Evolutionary conservation across 495 filamentous ascomycete genomes (phyloP).

Genomic region (Immersiella caudata): DNA sequence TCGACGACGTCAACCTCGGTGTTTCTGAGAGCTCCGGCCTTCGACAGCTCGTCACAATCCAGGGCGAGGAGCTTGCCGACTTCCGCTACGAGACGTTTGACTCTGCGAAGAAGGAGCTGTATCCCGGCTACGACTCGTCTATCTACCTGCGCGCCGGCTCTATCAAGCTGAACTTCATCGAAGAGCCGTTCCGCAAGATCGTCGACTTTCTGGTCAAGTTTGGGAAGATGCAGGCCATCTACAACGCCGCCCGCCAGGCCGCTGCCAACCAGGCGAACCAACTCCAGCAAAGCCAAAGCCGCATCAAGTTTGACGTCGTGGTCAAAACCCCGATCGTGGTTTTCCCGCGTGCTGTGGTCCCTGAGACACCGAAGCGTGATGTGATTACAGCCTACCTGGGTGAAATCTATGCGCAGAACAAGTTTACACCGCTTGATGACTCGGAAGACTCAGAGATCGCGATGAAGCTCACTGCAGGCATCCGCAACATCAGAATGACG

Average conservation of each 20-base stretch:
- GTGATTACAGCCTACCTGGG: slow-evolving; percentile 89
- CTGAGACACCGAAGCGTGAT: slow-evolving; percentile 64
- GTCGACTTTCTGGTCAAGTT: slow-evolving; percentile 98
- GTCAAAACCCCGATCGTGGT: slow-evolving; percentile 95
- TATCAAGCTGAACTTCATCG: slow-evolving; percentile 92
- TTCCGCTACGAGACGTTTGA: slow-evolving; percentile 98
- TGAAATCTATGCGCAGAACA: slow-evolving; percentile 95
- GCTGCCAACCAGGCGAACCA: slow-evolving; percentile 94
- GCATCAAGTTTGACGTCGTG: slow-evolving; percentile 90
- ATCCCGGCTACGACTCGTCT: slow-evolving; percentile 94
- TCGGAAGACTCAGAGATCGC: slow-evolving; percentile 68
- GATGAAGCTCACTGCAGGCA: slow-evolving; percentile 88
- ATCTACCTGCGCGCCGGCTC: slow-evolving; percentile 88
- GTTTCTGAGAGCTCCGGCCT: slow-evolving; percentile 78
- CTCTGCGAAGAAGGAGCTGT: slow-evolving; percentile 61
- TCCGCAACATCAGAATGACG: slow-evolving; percentile 86
- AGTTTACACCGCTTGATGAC: slow-evolving; percentile 80
- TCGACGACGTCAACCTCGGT: slow-evolving; percentile 94
- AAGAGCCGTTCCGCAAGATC: slow-evolving; percentile 97
- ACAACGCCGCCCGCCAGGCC: slow-evolving; percentile 93
- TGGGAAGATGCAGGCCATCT: slow-evolving; percentile 98
- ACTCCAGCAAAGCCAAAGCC: slow-evolving; percentile 83
- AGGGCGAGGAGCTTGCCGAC: slow-evolving; percentile 95
- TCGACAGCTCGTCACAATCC: slow-evolving; percentile 86
- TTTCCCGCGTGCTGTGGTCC: slow-evolving; percentile 75